phyloP scores from a whole-genome alignment of 345 rosid genomes.

The Salix udensis region DNA sequence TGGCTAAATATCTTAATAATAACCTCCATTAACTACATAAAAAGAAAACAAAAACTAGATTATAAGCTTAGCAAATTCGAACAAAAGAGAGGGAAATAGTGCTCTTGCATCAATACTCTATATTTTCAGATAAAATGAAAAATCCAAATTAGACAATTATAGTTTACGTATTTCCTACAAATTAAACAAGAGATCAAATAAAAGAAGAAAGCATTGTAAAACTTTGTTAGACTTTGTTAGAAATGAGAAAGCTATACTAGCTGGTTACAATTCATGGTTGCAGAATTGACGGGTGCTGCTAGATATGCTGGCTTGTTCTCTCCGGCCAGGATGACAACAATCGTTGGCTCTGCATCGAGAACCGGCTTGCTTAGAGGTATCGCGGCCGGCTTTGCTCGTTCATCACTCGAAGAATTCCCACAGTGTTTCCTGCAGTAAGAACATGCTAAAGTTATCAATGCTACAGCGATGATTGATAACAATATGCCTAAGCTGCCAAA shows the following conservation, averaged over 20 bases:
- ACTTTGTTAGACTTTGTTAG: neutral
- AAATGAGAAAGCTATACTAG: neutral
- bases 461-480: conserved; percentile 30
- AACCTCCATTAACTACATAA: too few relatives aligned
- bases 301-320: conserved; percentile 46
- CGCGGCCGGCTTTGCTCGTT: neutral
- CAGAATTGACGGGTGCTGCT: conserved; percentile 34
- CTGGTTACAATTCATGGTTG: neutral
- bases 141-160: neutral
- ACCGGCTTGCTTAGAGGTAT: neutral
- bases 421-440: conserved; percentile 17
- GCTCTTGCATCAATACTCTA: too few relatives aligned
- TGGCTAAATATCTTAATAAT: too few relatives aligned
- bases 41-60: too few relatives aligned
- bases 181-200: too few relatives aligned
- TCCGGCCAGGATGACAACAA: conserved; percentile 58
- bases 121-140: neutral
- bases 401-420: neutral
- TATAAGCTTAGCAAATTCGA: too few relatives aligned
- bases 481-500: conserved; percentile 40
- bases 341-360: conserved; percentile 33
- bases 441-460: conserved; percentile 35
- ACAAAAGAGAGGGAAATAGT: too few relatives aligned
- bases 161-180: neutral
- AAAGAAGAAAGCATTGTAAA: neutral